Conservation (phyloP, 1,284 basidiomycete species). For the Microbotryum silenes-acaulis region DNA sequence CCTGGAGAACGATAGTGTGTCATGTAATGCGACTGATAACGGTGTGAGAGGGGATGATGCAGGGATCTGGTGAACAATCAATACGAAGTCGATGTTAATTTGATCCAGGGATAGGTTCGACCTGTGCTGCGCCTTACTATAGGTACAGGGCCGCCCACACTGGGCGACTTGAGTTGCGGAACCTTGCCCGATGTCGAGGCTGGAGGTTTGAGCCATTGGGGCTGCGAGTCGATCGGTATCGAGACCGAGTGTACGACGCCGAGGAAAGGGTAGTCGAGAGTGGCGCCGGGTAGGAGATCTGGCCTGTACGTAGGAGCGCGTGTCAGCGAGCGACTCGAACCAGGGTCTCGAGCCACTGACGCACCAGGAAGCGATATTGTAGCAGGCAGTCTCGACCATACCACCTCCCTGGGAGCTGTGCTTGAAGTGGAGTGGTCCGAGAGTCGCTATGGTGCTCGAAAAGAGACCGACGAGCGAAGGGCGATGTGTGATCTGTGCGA, state of each 20-base stretch:
- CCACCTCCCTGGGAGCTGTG: conserved; percentile 53
- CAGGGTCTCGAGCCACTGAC: conserved; percentile 32
- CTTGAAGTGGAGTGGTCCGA: conserved; percentile 67
- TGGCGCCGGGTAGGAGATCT: conserved; percentile 55
- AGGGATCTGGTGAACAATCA: conserved; percentile 52
- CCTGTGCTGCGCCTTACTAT: no score
- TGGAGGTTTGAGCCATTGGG: conserved; percentile 47
- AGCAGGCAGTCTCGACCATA: conserved; percentile 75
- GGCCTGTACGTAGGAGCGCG: conserved; percentile 47
- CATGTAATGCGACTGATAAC: conserved; percentile 63
- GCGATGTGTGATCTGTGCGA: conserved; percentile 52
- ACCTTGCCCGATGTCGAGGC: no score
- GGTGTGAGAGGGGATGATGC: conserved; percentile 63
- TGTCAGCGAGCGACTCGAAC: conserved; percentile 38
- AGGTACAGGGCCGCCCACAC: no score
- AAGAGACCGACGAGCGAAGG: conserved; percentile 76
- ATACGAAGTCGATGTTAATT: no score
- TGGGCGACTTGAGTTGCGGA: no score
- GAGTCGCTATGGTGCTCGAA: conserved; percentile 55
- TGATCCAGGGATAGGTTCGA: no score
- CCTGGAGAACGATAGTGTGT: conserved; percentile 25
- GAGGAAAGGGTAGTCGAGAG: conserved; percentile 68
- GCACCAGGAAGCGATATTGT: conserved; percentile 78
- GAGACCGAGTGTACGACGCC: conserved; percentile 64
- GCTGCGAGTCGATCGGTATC: conserved; percentile 61